Conservation (phyloP, 2,329 filamentous ascomycete species). For the Pseudohalonectria lignicola region DNA sequence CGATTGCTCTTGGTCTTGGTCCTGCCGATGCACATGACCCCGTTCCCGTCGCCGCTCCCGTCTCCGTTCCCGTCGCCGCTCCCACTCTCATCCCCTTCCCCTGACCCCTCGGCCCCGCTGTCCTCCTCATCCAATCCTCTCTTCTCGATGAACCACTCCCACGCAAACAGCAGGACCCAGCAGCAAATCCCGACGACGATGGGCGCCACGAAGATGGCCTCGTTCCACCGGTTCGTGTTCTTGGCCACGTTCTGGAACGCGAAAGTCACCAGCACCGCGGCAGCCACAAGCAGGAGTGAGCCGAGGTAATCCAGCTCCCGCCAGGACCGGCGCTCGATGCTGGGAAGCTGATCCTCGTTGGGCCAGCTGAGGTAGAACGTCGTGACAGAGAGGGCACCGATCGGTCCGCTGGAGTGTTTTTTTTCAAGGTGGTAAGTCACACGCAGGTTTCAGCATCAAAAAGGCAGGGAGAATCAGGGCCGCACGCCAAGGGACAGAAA, state of each 20-base stretch:
- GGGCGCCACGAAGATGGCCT: conserved; percentile 28
- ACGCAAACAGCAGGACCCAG: conserved; percentile 25
- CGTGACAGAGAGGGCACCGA: conserved; percentile 32
- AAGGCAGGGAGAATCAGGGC: neutral
- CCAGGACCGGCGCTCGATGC: conserved; percentile 28
- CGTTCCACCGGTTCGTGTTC: conserved; percentile 25
- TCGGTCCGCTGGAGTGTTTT: conserved; percentile 39
- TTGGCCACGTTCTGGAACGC: conserved; percentile 41
- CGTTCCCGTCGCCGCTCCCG: too few species aligned
- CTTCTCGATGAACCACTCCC: conserved; percentile 21
- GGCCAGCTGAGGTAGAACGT: conserved; percentile 42
- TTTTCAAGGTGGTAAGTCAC: conserved; percentile 9
- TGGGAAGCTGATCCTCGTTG: conserved; percentile 23
- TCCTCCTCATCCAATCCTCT: too few species aligned
- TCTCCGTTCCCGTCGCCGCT: too few species aligned
- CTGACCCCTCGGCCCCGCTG: too few species aligned
- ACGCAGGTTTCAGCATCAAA: conserved; percentile 1
- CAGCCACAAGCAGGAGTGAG: conserved; percentile 39
- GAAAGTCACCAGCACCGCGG: conserved; percentile 44
- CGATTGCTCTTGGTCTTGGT: too few species aligned
- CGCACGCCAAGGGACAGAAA: too few species aligned
- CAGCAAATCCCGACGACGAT: conserved; percentile 23
- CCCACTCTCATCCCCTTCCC: too few species aligned
- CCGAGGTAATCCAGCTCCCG: conserved; percentile 41
- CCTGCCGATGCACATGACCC: too few species aligned